A percentile compares a stretch with the other conserved stretches of the same genome.
These are phyloP conservation scores for Citrus reticulata DNA, from an alignment of 345 rosid genomes.

Conservation along the genomic window DNA sequence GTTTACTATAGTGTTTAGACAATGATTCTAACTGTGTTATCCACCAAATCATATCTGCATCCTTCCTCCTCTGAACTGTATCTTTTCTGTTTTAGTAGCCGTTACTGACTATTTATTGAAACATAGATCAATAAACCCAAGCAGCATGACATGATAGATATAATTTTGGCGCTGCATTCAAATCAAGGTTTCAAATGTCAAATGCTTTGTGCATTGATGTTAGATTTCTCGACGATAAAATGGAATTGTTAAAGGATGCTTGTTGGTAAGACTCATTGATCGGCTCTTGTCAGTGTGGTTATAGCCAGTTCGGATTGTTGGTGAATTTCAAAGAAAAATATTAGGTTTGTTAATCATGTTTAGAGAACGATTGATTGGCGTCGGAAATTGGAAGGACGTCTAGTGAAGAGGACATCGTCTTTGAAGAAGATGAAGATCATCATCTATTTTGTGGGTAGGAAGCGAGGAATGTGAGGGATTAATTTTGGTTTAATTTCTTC, in stretches of 20 bases:
- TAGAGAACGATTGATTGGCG: neutral
- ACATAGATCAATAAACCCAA: neutral
- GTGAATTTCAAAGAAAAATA: too few species aligned
- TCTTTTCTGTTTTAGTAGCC: neutral
- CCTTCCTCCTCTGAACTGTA: neutral
- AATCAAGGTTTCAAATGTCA: too few species aligned
- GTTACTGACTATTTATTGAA: neutral
- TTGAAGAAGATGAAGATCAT: neutral
- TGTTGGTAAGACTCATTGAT: too few species aligned
- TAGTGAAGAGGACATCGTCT: neutral
- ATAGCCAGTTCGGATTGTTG: neutral
- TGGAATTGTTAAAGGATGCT: too few species aligned
- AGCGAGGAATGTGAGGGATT: neutral
- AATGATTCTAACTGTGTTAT: slow-evolving; percentile 4
- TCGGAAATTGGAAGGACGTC: neutral
- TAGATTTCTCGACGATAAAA: too few species aligned
- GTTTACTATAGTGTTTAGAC: slow-evolving; percentile 31
- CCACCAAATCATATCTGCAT: neutral
- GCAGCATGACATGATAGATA: neutral
- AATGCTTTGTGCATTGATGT: too few species aligned
- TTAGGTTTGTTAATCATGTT: too few species aligned
- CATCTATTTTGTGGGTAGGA: too few species aligned
- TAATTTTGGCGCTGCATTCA: too few species aligned
- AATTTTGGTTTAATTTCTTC: neutral
- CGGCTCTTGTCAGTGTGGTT: neutral